Evolutionary conservation across 169 alveolate species (phyloP).

Genomic region (Plasmodium coatneyi): DNA sequence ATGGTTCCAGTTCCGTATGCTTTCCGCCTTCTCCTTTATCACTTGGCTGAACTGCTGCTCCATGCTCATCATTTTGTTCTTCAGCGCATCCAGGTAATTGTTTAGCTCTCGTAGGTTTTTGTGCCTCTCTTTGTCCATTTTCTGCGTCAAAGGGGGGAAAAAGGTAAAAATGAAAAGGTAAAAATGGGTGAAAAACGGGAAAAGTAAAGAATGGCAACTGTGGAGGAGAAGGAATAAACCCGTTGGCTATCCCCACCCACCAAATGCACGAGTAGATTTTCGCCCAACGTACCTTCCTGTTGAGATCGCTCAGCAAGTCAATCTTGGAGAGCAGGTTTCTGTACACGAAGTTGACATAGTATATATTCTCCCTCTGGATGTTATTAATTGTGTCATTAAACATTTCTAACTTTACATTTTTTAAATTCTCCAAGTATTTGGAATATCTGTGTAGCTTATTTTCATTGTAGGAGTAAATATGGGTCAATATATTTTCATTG

Average conservation of each 20-base stretch:
- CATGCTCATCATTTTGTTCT: constrained; percentile 10
- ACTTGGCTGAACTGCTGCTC: constrained; percentile 26
- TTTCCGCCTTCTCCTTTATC: background rate
- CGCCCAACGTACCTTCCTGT: constrained; percentile 33
- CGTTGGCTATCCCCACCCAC: background rate
- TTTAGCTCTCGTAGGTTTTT: constrained; percentile 9
- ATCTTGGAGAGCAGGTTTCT: constrained; percentile 42
- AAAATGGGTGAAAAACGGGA: background rate
- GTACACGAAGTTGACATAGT: constrained; percentile 34
- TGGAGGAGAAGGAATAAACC: background rate
- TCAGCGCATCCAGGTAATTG: constrained; percentile 16
- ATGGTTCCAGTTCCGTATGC: constrained; percentile 2
- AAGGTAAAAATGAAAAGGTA: background rate
- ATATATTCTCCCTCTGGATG: constrained; percentile 49
- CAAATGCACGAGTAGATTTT: background rate
- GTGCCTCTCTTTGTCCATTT: constrained; percentile 29
- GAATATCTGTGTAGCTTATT: constrained; percentile 23
- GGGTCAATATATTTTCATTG: constrained; percentile 29
- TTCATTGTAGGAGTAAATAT: constrained; percentile 38
- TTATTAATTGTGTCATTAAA: constrained; percentile 46
- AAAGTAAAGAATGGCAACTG: background rate
- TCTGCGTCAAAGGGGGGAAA: background rate
- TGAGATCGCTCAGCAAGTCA: constrained; percentile 42
- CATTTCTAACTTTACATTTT: constrained; percentile 14
- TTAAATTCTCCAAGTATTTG: constrained; percentile 14